Evolutionary conservation across 1,284 basidiomycete species (phyloP), one percentile per base, ranked within the genome.

Genomic region (Leucoagaricus sp.): DNA sequence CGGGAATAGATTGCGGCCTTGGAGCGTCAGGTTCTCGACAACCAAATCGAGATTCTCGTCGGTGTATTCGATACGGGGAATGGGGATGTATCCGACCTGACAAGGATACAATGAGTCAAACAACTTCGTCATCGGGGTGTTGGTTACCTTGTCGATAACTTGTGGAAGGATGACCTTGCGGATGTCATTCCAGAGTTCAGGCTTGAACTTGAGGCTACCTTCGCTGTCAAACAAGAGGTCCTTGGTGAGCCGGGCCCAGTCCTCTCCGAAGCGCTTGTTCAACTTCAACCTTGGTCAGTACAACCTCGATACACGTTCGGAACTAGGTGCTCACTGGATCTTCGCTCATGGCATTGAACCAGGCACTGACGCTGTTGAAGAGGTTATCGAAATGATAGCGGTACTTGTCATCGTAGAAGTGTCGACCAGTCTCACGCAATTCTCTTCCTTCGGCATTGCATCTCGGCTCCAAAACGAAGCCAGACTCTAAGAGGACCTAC

Each of bases 61-160:
- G n/a, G 86, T 87, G 75, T 94, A 96, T 73, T 97, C 94, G 71
- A 94, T 86, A 46, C 93, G 86, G 0, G 93, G 94, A 62, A 97
- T 94, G 23, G 96, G 96, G 55, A 98, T 74, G 71, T 94, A 94
- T 21, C 93, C 93, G 60, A 94, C 78, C 83, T 89, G 8, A 31
- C 19, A 31, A 1, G 41, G 23, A 17, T 45, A 26, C 15, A 38
- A 38, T 6, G 23, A n/a, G n/a, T n/a, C n/a, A n/a, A n/a, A n/a
- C n/a, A n/a, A n/a, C n/a, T n/a, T n/a, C n/a, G n/a, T n/a, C n/a
- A n/a, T 8, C 2, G 12, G 13, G 15, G 15, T 13, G 25, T 4
- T 28, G 59, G 71, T 25, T 72, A 86, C 85, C 75, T 84, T 75
- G 51, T 88, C 80, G 68, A 96, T 85, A 53, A 97, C 70, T 19